Conservation (phyloP, 768 basidiomycete species). For the Mycena haematopus region DNA sequence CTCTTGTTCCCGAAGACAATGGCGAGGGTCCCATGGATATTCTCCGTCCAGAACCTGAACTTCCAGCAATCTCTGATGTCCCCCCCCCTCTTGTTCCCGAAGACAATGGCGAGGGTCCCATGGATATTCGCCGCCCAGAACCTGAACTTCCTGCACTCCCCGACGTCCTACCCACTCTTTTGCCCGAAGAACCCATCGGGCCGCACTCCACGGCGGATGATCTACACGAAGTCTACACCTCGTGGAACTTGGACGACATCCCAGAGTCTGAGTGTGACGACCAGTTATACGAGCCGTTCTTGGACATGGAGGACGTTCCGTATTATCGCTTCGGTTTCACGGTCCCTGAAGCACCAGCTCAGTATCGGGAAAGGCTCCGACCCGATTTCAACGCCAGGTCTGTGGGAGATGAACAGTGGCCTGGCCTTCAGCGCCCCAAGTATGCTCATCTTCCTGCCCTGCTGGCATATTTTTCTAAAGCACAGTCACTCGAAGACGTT, state of each 20-base stretch:
- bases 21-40: too few relatives aligned
- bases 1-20: too few relatives aligned
- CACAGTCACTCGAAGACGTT: background rate
- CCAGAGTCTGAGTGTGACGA: background rate
- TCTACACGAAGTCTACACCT: background rate
- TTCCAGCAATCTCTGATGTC: too few relatives aligned
- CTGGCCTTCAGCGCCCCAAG: background rate
- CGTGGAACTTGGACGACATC: background rate
- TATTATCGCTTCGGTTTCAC: background rate
- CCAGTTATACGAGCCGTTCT: background rate
- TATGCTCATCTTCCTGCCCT: background rate
- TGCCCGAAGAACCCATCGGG: background rate
- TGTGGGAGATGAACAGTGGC: constrained; percentile 4
- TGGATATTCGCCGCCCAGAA: too few relatives aligned
- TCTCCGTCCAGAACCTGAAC: too few relatives aligned
- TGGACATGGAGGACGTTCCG: background rate
- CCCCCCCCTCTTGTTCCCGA: too few relatives aligned
- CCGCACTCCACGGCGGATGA: too few relatives aligned
- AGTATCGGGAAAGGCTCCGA: background rate
- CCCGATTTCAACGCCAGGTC: background rate
- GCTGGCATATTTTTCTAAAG: background rate
- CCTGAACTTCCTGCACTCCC: too few relatives aligned
- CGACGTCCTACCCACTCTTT: too few relatives aligned
- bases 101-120: too few relatives aligned
- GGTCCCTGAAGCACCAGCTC: background rate